Evolutionary conservation across 2,329 filamentous ascomycete species (phyloP), one percentile per base, ranked within the genome.

Genomic region (Penicillium sp.): DNA sequence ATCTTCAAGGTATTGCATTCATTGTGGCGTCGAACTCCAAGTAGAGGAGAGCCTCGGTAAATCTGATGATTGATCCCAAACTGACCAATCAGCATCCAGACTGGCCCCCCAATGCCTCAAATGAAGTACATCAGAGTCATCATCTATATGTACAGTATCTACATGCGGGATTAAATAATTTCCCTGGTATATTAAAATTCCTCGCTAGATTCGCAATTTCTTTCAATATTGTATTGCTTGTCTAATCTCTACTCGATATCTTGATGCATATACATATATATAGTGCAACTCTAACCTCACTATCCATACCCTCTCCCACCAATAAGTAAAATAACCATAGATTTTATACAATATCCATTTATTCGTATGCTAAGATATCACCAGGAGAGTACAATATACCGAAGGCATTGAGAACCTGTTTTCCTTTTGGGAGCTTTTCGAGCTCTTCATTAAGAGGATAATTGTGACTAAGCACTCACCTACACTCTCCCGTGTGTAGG

Each of bases 361-460:
- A 21, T 31, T 21, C 3, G 12, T 6, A 31, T 21, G n/a, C n/a
- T 47, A 15, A 4, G 5, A 8, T 19, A 15, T 6, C 27, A 2
- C 15, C 2, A 9, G 19, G 17, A 33, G 29, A 47, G 19, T 47
- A 13, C 27, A 38, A 40, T 21, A 15, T 10, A 10, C 19, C 6
- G 15, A 46, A 33, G 6, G 19, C 21, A 25, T 33, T 53, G 38
- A 45, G 29, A 21, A 29, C 27, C 27, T 35, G 29, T 8, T 8
- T 52, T 23, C n/a, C 50, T 29, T 47, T n/a, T 35, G 55, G 59
- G 13, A 69, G 43, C 49, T 63, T 62, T 12, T 63, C 54, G 6
- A 70, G 42, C 42, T 69, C 66, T 3, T 37, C 13, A n/a, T 2
- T 47, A 2, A 69, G 35, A 5, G 29, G n/a, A n/a, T n/a, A n/a